phyloP scores from a whole-genome alignment of 495 filamentous ascomycete species.

The Daldinia loculata region DNA sequence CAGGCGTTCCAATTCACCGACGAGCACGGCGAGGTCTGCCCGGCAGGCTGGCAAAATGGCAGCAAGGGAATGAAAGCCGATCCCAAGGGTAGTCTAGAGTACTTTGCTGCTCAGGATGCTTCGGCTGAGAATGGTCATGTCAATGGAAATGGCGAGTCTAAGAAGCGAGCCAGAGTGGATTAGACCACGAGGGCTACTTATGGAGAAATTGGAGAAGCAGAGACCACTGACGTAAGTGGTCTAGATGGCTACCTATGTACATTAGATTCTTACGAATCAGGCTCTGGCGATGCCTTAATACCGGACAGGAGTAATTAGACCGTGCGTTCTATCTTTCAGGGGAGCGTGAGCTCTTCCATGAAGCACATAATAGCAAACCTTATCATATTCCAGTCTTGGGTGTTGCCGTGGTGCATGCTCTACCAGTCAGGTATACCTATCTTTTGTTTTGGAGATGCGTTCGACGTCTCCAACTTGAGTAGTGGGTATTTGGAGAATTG shows the following conservation, averaged over 20 bases:
- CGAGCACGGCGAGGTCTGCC: constrained; percentile 67
- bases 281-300: constrained; percentile 22
- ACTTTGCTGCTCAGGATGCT: constrained; percentile 47
- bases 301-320: constrained; percentile 20
- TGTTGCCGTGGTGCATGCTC: background rate
- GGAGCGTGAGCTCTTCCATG: background rate
- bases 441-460: background rate
- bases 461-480: background rate
- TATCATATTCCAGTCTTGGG: background rate
- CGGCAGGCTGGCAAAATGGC: constrained; percentile 65
- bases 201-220: constrained; percentile 18
- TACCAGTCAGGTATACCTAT: background rate
- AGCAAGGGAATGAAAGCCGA: constrained; percentile 62
- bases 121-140: constrained; percentile 26
- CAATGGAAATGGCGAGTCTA: constrained; percentile 44
- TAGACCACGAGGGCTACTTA: constrained; percentile 5
- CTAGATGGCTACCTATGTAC: constrained; percentile 10
- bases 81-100: constrained; percentile 57
- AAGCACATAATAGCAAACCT: background rate
- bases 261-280: constrained; percentile 19
- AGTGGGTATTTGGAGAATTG: background rate
- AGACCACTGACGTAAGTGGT: constrained; percentile 25
- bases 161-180: constrained; percentile 39
- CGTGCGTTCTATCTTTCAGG: background rate
- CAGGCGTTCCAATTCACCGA: constrained; percentile 69